These are phyloP conservation scores for Xylariaceae sp. DNA, from an alignment of 2,329 filamentous ascomycete species.

Conservation along the genomic window DNA sequence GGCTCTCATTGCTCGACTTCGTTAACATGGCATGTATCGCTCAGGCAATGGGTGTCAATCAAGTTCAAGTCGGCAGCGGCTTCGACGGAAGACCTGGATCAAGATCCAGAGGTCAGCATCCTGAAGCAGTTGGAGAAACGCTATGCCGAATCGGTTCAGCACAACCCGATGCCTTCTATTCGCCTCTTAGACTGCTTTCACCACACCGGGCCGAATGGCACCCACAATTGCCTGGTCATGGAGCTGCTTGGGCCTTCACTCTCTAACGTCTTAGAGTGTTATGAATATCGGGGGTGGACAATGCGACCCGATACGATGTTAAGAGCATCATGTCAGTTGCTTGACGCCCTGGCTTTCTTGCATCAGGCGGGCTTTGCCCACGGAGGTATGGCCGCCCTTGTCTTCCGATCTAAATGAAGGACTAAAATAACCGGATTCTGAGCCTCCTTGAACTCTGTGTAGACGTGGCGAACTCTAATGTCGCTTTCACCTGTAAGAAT, in stretches of 20 bases:
- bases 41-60: neutral
- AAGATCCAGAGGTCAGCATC: neutral
- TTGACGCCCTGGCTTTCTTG: neutral
- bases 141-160: neutral
- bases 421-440: too few relatives aligned
- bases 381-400: too few relatives aligned
- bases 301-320: neutral
- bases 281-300: neutral
- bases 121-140: neutral
- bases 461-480: neutral
- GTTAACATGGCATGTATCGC: neutral
- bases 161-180: neutral
- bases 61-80: neutral
- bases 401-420: too few relatives aligned
- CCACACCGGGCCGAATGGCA: neutral
- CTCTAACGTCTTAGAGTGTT: neutral
- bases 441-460: neutral
- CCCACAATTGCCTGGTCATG: conserved; percentile 1
- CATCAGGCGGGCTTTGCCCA: neutral
- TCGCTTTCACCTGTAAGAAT: neutral
- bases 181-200: neutral
- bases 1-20: neutral
- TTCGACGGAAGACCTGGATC: neutral
- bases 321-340: conserved; percentile 3
- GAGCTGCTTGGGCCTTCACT: neutral